phyloP scores from a whole-genome alignment of 1,284 basidiomycete genomes.

The Tilletia caries region DNA sequence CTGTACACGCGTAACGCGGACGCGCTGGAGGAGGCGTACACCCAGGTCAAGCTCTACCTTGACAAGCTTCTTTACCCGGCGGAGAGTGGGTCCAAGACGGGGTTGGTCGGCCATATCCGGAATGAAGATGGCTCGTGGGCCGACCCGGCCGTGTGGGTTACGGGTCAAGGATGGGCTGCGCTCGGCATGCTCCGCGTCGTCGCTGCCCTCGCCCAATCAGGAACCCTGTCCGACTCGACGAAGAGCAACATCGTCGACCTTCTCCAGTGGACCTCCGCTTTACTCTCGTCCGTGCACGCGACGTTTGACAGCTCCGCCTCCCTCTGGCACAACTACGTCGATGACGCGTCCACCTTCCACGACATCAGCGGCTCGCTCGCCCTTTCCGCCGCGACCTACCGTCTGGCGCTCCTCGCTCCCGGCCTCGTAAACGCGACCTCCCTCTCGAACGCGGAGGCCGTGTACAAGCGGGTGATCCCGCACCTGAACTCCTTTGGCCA shows the following conservation, averaged over 20 bases:
- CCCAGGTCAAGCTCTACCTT: slow-evolving; percentile 1
- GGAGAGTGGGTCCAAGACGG: not conserved
- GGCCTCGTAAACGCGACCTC: not conserved
- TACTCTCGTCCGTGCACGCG: not conserved
- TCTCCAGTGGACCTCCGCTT: not conserved
- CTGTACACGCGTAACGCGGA: not conserved
- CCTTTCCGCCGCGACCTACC: not conserved
- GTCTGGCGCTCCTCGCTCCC: not conserved
- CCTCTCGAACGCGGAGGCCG: not conserved
- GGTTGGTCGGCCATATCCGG: not conserved
- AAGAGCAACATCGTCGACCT: not conserved
- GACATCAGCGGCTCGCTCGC: not conserved
- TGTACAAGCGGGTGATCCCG: not conserved
- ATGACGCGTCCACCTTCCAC: not conserved
- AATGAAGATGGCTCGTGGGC: slow-evolving; percentile 3
- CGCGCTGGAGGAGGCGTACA: not conserved
- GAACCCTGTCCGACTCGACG: not conserved
- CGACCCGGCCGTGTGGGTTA: slow-evolving; percentile 3
- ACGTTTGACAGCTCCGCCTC: not conserved
- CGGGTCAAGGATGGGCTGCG: slow-evolving; percentile 9
- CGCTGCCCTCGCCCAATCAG: slow-evolving; percentile 2
- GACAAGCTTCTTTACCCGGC: not conserved
- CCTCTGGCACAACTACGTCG: slow-evolving; percentile 6
- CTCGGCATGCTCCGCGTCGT: not conserved
- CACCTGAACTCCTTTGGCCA: not conserved